Conservation (phyloP, 148 eudicot genomes). For the Rhododendron vialii region DNA sequence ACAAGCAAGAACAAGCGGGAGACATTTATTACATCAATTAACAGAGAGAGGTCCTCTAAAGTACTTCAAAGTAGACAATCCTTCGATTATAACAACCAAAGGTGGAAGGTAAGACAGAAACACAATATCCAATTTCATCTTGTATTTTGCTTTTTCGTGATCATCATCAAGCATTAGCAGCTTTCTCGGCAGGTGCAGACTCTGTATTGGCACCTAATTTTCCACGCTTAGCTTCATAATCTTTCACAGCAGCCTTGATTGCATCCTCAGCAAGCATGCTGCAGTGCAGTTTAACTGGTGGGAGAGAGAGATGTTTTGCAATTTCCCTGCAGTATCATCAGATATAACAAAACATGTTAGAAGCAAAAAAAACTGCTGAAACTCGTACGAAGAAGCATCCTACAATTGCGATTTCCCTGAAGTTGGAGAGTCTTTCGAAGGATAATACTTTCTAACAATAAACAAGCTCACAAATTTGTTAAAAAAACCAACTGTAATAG, state of each 20-base stretch:
- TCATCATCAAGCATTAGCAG: slow-evolving; percentile 46
- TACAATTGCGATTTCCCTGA: too few relatives aligned
- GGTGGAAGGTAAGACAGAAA: neutral
- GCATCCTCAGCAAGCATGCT: slow-evolving; percentile 99
- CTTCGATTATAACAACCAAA: neutral
- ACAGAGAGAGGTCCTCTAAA: neutral
- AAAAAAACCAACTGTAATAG: neutral
- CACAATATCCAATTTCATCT: neutral
- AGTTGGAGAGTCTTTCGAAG: neutral
- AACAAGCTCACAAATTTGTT: neutral
- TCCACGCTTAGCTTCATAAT: slow-evolving; percentile 62
- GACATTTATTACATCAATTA: neutral
- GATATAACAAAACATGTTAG: neutral
- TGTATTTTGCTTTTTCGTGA: neutral
- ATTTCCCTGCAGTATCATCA: slow-evolving; percentile 58
- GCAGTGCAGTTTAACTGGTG: slow-evolving; percentile 93
- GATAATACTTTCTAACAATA: neutral
- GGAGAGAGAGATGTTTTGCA: slow-evolving; percentile 91
- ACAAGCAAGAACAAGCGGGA: too few relatives aligned
- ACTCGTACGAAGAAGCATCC: neutral
- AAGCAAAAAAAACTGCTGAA: neutral
- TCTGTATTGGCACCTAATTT: slow-evolving; percentile 30
- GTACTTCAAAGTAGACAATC: neutral
- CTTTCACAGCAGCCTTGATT: slow-evolving; percentile 86
- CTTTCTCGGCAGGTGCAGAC: slow-evolving; percentile 40